Evolutionary conservation across 495 filamentous ascomycete genomes (phyloP), one percentile per base, ranked within the genome.

Genomic region (Viridothelium virens): DNA sequence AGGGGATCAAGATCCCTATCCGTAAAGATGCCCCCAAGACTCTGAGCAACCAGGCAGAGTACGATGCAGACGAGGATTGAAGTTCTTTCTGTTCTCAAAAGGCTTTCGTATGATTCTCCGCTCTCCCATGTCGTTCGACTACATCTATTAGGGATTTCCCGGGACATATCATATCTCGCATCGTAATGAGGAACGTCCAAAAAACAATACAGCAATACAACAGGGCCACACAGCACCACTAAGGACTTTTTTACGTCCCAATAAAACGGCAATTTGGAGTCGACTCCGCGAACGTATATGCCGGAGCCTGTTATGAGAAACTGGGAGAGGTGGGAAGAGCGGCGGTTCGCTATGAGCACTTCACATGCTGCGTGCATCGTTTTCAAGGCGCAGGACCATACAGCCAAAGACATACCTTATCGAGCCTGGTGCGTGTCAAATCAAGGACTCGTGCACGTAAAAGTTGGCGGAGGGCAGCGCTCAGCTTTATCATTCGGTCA

Each of bases 1-100:
- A 98, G 71, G 94, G 94, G n/a, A 93, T 96, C 77, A 96, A 96
- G 77, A 96, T 96, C 18, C 92, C 92, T 0, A 96, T 96, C 53
- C 81, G 92, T 9, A 96, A 96, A 77, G 92, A 96, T 36, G 53
- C 53, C 31, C 64, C 64, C 33, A 66, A 66, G 46, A 41, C 47
- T 5, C 39, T 65, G 2, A 59, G 37, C 37, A 66, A 66, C 31
- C 48, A 59, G 39, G 64, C 64, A 14, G 64, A 66, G 31, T 66
- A 66, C 41, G 64, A 66, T 61, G 64, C 48, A 41, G 64, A 66
- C 31, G 64, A 66, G n/a, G 53, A 48, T 61, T 38, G 37, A 46
- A 65, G 31, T 18, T 53, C 12, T 53, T 53, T n/a, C n/a, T n/a
- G 5, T 25, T 14, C 48, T 53, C 25, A 25, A 25, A n/a, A 53